Evolutionary conservation across 2,329 filamentous ascomycete species (phyloP), one percentile per base, ranked within the genome.

Genomic region (Nakataea oryzae): DNA sequence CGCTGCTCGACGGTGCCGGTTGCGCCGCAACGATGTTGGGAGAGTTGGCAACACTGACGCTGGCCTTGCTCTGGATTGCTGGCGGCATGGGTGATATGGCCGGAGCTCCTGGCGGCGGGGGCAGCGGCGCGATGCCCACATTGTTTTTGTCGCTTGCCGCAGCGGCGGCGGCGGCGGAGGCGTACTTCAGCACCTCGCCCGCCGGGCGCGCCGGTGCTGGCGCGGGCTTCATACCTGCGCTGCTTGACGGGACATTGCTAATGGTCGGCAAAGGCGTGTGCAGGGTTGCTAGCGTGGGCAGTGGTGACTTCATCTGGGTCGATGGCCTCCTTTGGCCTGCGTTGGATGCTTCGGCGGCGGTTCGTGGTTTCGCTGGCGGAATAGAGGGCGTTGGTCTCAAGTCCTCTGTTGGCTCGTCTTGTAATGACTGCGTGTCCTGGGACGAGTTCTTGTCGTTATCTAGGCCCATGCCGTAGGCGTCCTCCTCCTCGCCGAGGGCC

Each of bases 121-220:
- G 95, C 70, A 97, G 80, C 54, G 95, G 95, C 63, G 93, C 88
- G 70, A 99, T 97, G 29, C 95, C 95, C 32, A 97, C 88, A 72
- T 88, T 93, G 78, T 91, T 93, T 76, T 79, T 84, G 68, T 96
- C 92, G 73, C 86, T 92, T 57, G 93, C 91, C 1, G 95, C 93
- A 0, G 93, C 95, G 0, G 95, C 95, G 0, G 95, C 95, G 0
- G 95, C 95, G 0, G 95, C 95, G 50, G 95, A 97, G 57, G 95
- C 95, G 73, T 99, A 99, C 76, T 97, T 97, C 67, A 99, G 80
- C 1, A 90, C 91, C 73, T 97, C 93, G 58, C 92, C 92, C 4
- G 91, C 89, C 8, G 90, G 87, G 73, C 93, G 86, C 63, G 90
- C 86, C 1, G 95, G 95, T 69, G 93, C 77, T 24, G 91, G 87